Conservation (phyloP, 2,329 filamentous ascomycete species). For the Fusarium sp. region DNA sequence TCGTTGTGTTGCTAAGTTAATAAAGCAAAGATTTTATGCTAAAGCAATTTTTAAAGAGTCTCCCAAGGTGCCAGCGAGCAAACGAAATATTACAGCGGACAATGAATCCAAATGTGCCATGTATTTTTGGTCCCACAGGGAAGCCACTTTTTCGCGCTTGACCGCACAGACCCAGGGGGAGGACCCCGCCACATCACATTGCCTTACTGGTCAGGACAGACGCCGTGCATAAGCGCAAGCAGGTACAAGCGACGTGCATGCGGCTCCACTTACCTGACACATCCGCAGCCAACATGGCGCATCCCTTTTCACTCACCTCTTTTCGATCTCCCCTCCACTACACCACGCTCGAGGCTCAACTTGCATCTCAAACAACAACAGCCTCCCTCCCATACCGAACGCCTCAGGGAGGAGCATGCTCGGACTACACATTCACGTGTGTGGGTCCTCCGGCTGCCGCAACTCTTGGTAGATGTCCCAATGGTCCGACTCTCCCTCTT, state of each 20-base stretch:
- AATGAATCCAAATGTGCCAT: not conserved
- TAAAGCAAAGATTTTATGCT: not conserved
- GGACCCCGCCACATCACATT: not conserved
- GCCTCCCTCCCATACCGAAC: conserved; percentile 2
- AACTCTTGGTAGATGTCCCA: conserved; percentile 28
- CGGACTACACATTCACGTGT: conserved; percentile 30
- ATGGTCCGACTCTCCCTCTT: conserved; percentile 60
- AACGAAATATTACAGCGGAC: not conserved
- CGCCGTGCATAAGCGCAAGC: conserved; percentile 29
- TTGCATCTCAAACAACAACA: conserved; percentile 14
- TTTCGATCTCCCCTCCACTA: conserved; percentile 8
- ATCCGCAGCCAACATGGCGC: not conserved
- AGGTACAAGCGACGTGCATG: conserved; percentile 9
- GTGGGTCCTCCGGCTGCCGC: conserved; percentile 36
- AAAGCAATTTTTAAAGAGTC: not conserved
- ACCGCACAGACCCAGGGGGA: not conserved
- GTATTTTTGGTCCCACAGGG: not conserved
- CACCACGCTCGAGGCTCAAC: conserved; percentile 11
- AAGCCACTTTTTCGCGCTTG: not conserved
- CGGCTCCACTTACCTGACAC: not conserved
- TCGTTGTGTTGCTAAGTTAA: no score
- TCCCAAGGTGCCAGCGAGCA: not conserved
- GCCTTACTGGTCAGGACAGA: conserved; percentile 31
- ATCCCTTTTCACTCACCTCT: conserved; percentile 16
- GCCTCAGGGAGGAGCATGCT: conserved; percentile 36